Percentiles rank a stretch among this genome's conserved stretches.
These are phyloP conservation scores for Wilhelminamyces savonicus DNA, from an alignment of 805 yeast species.

Conservation along the genomic window DNA sequence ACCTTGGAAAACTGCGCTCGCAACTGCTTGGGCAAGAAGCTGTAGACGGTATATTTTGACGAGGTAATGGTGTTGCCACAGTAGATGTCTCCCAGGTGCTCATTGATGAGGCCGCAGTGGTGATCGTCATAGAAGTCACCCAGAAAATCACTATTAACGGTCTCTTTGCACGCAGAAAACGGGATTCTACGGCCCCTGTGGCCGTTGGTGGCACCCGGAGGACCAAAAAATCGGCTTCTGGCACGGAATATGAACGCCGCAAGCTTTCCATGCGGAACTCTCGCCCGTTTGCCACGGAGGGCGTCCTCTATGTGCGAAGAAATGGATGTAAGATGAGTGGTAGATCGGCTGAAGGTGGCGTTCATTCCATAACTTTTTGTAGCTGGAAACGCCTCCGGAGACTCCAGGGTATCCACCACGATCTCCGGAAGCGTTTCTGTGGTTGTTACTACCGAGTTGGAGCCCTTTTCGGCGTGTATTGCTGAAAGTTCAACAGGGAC, in stretches of 20 bases:
- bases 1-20: slow-evolving; percentile 87
- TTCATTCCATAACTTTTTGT: no score
- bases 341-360: slow-evolving; percentile 12
- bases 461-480: no score
- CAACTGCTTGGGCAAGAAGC: slow-evolving; percentile 84
- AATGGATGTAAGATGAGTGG: slow-evolving; percentile 15
- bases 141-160: slow-evolving; percentile 22
- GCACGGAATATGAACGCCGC: background rate
- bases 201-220: slow-evolving; percentile 2
- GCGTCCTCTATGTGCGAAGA: no score
- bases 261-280: no score
- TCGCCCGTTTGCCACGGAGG: no score
- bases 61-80: slow-evolving; percentile 70
- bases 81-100: slow-evolving; percentile 58
- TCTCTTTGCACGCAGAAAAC: slow-evolving; percentile 38
- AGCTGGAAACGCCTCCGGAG: no score
- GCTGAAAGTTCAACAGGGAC: no score
- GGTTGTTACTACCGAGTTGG: no score
- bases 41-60: slow-evolving; percentile 72
- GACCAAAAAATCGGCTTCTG: slow-evolving; percentile 3
- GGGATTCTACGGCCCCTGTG: slow-evolving; percentile 76
- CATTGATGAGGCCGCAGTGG: slow-evolving; percentile 50
- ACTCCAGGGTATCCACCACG: no score
- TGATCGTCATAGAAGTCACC: slow-evolving; percentile 19
- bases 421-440: no score